A percentile compares a stretch with the other conserved stretches of the same genome.
Evolutionary conservation across 164 flowering plant genomes (phyloP).

Genomic region (Saururus chinensis): DNA sequence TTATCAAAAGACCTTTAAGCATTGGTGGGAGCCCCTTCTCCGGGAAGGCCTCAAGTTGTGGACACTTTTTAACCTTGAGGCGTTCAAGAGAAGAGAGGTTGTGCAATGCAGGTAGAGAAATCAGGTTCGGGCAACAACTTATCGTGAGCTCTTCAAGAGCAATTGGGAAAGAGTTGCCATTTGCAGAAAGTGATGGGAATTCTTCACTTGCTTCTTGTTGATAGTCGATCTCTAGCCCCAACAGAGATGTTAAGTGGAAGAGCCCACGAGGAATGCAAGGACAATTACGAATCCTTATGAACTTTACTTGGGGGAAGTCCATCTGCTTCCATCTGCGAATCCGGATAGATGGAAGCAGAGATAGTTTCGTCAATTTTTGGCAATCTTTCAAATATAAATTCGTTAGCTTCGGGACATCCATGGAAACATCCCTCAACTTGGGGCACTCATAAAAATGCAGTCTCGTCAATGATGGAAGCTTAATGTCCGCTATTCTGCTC

Average conservation of each 20-base stretch:
- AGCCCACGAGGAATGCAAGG: too few species aligned
- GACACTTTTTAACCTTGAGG: conserved; percentile 1
- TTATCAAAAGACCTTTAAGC: neutral
- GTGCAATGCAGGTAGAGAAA: conserved; percentile 1
- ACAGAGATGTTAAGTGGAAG: too few species aligned
- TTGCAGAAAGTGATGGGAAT: too few species aligned
- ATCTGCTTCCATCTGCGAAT: too few species aligned
- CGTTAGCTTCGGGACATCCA: conserved; percentile 15
- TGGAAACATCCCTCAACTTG: conserved; percentile 5
- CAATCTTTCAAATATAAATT: neutral
- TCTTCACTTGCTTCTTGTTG: too few species aligned
- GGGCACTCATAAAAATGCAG: neutral
- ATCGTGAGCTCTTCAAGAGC: conserved; percentile 6
- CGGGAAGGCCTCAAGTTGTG: neutral
- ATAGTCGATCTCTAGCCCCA: too few species aligned
- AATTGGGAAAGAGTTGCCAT: too few species aligned
- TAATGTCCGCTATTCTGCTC: conserved; percentile 13
- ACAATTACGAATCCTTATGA: too few species aligned
- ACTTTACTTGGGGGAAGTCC: too few species aligned
- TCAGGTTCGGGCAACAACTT: neutral
- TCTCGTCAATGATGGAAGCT: conserved; percentile 14
- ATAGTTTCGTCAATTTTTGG: neutral
- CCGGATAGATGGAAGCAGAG: neutral
- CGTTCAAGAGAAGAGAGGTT: conserved; percentile 3
- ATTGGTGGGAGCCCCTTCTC: conserved; percentile 2